phyloP scores from a whole-genome alignment of 139 green algal species.

The Coelastrella sp. region DNA sequence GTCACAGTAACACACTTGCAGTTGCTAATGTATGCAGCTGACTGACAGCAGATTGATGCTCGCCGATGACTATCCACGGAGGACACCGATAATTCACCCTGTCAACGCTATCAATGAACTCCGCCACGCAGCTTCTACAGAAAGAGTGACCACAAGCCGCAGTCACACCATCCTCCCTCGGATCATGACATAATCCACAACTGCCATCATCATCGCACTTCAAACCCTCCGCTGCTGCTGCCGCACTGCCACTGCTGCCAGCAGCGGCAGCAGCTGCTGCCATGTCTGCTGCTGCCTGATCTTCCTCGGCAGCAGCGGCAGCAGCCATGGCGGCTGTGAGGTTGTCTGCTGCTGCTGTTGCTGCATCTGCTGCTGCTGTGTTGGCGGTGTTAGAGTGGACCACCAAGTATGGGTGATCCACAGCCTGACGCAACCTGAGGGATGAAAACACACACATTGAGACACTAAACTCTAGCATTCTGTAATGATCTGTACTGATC shows the following conservation, averaged over 20 bases:
- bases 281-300: background rate
- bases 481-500: background rate
- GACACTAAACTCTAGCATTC: background rate
- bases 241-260: background rate
- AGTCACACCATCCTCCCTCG: slow-evolving; percentile 74
- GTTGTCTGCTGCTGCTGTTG: background rate
- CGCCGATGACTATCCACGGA: too few relatives aligned
- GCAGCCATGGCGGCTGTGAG: background rate
- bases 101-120: slow-evolving; percentile 74
- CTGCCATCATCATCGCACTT: slow-evolving; percentile 37
- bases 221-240: background rate
- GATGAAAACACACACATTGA: background rate
- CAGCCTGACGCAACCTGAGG: slow-evolving; percentile 62
- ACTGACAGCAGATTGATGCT: too few relatives aligned
- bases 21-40: too few relatives aligned
- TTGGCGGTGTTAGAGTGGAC: slow-evolving; percentile 72
- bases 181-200: slow-evolving; percentile 87
- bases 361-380: slow-evolving; percentile 39
- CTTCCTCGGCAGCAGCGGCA: background rate
- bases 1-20: too few relatives aligned
- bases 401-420: slow-evolving; percentile 94
- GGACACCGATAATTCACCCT: too few relatives aligned
- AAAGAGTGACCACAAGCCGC: slow-evolving; percentile 84
- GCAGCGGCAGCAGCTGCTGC: background rate
- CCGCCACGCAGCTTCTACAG: slow-evolving; percentile 83